These are phyloP conservation scores for Penicillium ochrochloron DNA, from an alignment of 495 filamentous ascomycete species.

Conservation along the genomic window DNA sequence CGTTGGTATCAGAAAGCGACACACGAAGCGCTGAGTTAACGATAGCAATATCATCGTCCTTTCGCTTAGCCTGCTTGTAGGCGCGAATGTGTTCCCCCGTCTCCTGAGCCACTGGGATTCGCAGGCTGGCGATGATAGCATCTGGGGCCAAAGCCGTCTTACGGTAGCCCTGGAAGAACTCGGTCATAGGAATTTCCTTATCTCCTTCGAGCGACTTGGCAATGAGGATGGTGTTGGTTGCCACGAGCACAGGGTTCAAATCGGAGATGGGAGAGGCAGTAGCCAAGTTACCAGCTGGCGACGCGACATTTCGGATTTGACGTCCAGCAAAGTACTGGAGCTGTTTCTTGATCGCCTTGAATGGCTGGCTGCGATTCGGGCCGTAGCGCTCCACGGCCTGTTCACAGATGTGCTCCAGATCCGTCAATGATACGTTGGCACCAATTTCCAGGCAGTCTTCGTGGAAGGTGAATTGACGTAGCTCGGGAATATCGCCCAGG, in stretches of 20 bases:
- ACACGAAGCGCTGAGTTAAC: conserved; percentile 84
- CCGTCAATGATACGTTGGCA: conserved; percentile 88
- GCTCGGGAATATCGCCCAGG: conserved; percentile 89
- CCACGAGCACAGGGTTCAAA: conserved; percentile 92
- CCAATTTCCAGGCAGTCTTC: conserved; percentile 85
- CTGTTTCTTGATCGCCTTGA: conserved; percentile 55
- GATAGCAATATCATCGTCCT: conserved; percentile 97
- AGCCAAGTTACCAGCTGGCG: conserved; percentile 91
- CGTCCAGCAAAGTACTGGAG: conserved; percentile 88
- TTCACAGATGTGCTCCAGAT: conserved; percentile 63
- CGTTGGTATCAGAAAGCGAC: conserved; percentile 63
- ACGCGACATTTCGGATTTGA: conserved; percentile 96
- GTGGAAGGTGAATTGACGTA: conserved; percentile 77
- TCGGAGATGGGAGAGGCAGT: conserved; percentile 97
- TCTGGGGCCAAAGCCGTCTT: conserved; percentile 80
- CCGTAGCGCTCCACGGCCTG: conserved; percentile 85
- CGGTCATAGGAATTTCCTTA: conserved; percentile 83
- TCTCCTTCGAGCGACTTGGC: conserved; percentile 74
- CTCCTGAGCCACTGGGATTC: conserved; percentile 70
- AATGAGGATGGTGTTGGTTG: conserved; percentile 77
- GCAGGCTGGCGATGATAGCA: conserved; percentile 82
- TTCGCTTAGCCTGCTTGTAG: conserved; percentile 94
- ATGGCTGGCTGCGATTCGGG: conserved; percentile 64
- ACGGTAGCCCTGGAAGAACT: conserved; percentile 92
- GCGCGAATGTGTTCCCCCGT: conserved; percentile 63